Base-by-base conservation (phyloP, 2,329 filamentous ascomycete species). In the Aureobasidium zeae region DNA sequence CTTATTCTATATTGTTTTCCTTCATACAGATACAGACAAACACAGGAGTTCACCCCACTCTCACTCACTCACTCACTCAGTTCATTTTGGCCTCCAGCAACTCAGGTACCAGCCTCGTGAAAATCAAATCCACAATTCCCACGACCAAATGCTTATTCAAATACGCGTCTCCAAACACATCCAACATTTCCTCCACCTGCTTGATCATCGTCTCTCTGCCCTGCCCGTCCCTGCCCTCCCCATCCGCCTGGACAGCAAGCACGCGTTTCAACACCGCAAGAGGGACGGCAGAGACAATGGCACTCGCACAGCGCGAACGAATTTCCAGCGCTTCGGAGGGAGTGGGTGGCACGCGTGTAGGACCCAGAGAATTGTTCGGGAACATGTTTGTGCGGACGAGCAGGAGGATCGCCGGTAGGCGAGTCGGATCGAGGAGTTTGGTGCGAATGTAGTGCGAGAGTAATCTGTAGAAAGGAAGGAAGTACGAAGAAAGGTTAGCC, bases 131-230 rank as follows among this genome's bases (percentile, higher is more conserved):
- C 24, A 96, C 66, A 35, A 91, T 70, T 32, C 77, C 72, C 57
- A 94, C 94, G 53, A 94, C 68, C 22, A 96, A 68, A 65, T 95
- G 87, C 66, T 88, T 93, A 65, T 98, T 98, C 64, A 87, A 82
- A 65, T 94, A 94, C 39, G 74, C 70, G 63, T 95, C 87, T 12
- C 75, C 76, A 52, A 94, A 81, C 26, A 88, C 69, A 54, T 83
- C 77, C 34, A 96, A 69, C 33, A 87, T 68, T 17, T 68, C 66
- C 43, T 68, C 67, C 19, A 74, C 65, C 49, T 72, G 66, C 56
- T 32, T 77, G 1, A 26, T 20, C 11, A 43, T 30, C n/a, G n/a
- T n/a, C n/a, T n/a, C 6, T 34, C 30, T 9, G 19, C 39, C 15
- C 3, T 4, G 25, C 59, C 52, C 6, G 37, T 36, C 4, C 59